These are phyloP conservation scores for Blastobotrys aristatus DNA, from an alignment of 1,139 yeast species.

Conservation along the genomic window DNA sequence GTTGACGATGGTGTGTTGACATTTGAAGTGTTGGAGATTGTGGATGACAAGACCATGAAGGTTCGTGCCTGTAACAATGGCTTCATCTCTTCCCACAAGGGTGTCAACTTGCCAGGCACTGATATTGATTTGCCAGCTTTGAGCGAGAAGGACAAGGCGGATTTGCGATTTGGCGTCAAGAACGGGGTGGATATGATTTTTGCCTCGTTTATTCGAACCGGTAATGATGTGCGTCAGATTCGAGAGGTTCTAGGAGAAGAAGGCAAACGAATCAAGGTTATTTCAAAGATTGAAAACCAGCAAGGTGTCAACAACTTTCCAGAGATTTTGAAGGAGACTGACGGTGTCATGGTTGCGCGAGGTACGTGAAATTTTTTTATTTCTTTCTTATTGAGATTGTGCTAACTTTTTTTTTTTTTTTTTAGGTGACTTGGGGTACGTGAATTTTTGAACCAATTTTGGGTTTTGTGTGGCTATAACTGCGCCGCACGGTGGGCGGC, in stretches of 20 bases:
- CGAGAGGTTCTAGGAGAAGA: slow-evolving; percentile 95
- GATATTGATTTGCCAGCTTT: slow-evolving; percentile 98
- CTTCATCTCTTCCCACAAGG: slow-evolving; percentile 94
- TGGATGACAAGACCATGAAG: slow-evolving; percentile 72
- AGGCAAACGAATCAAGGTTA: slow-evolving; percentile 92
- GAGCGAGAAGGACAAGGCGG: slow-evolving; percentile 91
- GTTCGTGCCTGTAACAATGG: slow-evolving; percentile 92
- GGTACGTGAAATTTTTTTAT: too few species aligned
- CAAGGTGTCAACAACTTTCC: slow-evolving; percentile 99
- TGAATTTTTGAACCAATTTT: too few species aligned
- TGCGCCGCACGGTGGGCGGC: too few species aligned
- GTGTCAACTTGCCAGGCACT: slow-evolving; percentile 98
- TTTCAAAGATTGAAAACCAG: slow-evolving; percentile 96
- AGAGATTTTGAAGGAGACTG: slow-evolving; percentile 88
- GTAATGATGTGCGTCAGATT: slow-evolving; percentile 81
- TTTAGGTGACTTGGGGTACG: slow-evolving; percentile 93
- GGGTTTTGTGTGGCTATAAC: too few species aligned
- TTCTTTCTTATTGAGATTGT: too few species aligned
- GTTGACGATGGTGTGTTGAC: slow-evolving; percentile 97
- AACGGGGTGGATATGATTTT: slow-evolving; percentile 97
- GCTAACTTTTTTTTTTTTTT: too few species aligned
- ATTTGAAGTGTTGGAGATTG: slow-evolving; percentile 81
- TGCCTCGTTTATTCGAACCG: slow-evolving; percentile 97
- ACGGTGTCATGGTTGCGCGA: slow-evolving; percentile 99
- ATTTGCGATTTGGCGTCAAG: slow-evolving; percentile 90